Evolutionary conservation across 352 stramenopile genomes (phyloP), one percentile per base, ranked within the genome.

Genomic region (Peronosclerospora sorghi): DNA sequence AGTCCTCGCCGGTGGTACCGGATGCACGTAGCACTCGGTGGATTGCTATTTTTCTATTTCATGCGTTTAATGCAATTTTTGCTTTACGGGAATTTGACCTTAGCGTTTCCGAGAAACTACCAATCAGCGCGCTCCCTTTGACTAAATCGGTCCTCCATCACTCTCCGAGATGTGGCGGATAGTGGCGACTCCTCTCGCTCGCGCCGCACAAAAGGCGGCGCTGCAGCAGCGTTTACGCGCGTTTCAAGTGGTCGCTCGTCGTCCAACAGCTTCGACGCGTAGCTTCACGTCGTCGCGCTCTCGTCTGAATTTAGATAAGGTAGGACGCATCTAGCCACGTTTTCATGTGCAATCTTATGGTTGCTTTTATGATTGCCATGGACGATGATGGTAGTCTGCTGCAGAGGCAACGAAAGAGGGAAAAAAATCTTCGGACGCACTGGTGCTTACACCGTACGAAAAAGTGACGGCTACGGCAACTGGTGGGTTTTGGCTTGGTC

Each of bases 361-460:
- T 41, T 8, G 10, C 14, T 15, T 32, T 9, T 18, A 27, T 30
- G n/a, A 30, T 49, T 32, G 14, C 4, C 7, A 10, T 24, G 42
- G 29, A 8, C 19, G 20, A 27, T 32, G 27, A 34, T n/a, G 77
- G 54, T 55, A n/a, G 12, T 9, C 61, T 21, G 60, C 45, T 24
- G 47, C 37, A 1, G 55, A 78, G 32, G 45, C 54, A 32, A 66
- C 58, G 5, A 57, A 62, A 35, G 71, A 83, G 28, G 62, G 66
- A 32, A 54, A 77, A 24, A 75, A 78, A 34, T 48, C 70, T 13
- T 56, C 76, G 48, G 78, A 90, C 36, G 78, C 78, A 28, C 65
- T 90, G 35, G 80, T 97, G 30, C 71, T 97, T 41, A 95, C 89
- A 35, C 89, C 92, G 12, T 95, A 95, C 21, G 68, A 97, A 75